Conservation (phyloP, 176 grass and related monocot genomes). For the Tillandsia leiboldiana region DNA sequence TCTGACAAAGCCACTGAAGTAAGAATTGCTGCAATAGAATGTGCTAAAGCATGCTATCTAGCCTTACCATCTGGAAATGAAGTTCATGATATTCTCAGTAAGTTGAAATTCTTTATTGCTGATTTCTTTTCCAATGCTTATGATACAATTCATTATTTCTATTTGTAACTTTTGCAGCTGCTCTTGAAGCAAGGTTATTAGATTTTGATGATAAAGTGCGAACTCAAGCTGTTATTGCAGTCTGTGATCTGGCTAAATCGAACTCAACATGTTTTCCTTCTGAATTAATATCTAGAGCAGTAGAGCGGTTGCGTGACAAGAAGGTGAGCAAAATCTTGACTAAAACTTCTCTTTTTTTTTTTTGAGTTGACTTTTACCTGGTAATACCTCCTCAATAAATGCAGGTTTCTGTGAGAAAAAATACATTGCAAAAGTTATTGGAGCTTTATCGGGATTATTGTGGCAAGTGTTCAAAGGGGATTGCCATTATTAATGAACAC, state of each 20-base stretch:
- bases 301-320: constrained; percentile 72
- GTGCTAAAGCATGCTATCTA: constrained; percentile 55
- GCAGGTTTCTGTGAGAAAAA: constrained; percentile 86
- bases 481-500: constrained; percentile 29
- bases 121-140: constrained; percentile 18
- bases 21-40: constrained; percentile 79
- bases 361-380: not conserved
- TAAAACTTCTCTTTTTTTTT: not conserved
- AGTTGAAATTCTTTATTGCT: constrained; percentile 16
- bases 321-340: constrained; percentile 31
- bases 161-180: constrained; percentile 38
- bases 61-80: constrained; percentile 43
- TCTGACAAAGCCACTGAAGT: constrained; percentile 76
- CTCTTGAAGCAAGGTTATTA: constrained; percentile 66
- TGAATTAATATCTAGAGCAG: constrained; percentile 47
- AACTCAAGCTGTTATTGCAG: constrained; percentile 65
- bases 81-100: constrained; percentile 59
- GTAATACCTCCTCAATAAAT: constrained; percentile 20
- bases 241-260: constrained; percentile 84
- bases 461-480: constrained; percentile 68
- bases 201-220: constrained; percentile 97
- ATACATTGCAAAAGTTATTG: constrained; percentile 65
- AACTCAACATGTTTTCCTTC: constrained; percentile 55
- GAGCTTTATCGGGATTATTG: constrained; percentile 76
- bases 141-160: constrained; percentile 19